These are phyloP conservation scores for Chlorencoelia australis DNA, from an alignment of 2,329 filamentous ascomycete species.

Conservation along the genomic window DNA sequence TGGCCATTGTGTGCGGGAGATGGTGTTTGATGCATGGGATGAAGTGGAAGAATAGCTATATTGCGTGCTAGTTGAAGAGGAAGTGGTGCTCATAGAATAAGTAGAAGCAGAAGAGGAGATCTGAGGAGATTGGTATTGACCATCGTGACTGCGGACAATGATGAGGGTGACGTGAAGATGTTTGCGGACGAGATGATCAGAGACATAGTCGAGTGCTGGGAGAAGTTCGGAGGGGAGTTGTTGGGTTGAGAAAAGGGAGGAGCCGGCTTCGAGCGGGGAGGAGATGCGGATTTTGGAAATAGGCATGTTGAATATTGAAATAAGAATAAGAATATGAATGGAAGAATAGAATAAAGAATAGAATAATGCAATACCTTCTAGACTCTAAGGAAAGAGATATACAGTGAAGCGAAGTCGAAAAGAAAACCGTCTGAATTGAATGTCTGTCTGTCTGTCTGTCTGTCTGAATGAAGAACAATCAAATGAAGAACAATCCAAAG, in stretches of 20 bases:
- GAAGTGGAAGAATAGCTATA: conserved; percentile 9
- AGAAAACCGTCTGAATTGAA: too few relatives aligned
- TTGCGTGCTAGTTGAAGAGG: conserved; percentile 5
- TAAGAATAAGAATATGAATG: too few relatives aligned
- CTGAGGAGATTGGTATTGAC: conserved; percentile 26
- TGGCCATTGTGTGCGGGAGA: conserved; percentile 20
- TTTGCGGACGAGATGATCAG: conserved; percentile 44
- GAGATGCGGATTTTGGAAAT: conserved; percentile 46
- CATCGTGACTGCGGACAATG: conserved; percentile 44
- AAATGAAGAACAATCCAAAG: too few relatives aligned
- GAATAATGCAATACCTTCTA: neutral
- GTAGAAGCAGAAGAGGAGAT: conserved; percentile 9
- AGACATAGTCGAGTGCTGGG: conserved; percentile 48
- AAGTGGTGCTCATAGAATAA: conserved; percentile 8
- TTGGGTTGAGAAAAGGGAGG: conserved; percentile 47
- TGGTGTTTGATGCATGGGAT: conserved; percentile 4
- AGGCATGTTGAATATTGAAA: conserved; percentile 15
- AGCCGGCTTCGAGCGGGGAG: conserved; percentile 51
- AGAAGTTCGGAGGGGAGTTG: conserved; percentile 45
- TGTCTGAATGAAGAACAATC: neutral
- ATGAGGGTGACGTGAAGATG: conserved; percentile 47
- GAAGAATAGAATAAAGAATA: too few relatives aligned
- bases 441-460: neutral
- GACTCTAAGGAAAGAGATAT: neutral
- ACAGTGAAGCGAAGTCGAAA: neutral